These are phyloP conservation scores for Posidonia australis DNA, from an alignment of 106 monocot genomes.

Conservation along the genomic window DNA sequence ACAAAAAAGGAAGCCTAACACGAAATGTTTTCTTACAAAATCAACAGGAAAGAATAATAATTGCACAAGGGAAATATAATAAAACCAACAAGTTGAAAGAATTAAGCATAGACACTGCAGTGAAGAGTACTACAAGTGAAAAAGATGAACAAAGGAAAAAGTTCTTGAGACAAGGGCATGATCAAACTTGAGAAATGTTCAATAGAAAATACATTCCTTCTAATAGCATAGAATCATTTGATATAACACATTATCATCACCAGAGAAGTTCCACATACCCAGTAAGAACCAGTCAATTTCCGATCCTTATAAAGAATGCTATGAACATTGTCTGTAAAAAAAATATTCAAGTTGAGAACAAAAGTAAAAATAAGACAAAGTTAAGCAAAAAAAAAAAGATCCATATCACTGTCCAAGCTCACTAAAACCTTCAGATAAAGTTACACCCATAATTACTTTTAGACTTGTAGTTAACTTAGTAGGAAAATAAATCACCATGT, in stretches of 20 bases:
- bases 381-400: not conserved
- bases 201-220: not conserved
- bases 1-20: not conserved
- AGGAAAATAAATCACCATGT: not conserved
- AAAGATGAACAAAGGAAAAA: not conserved
- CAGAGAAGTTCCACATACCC: slow-evolving; percentile 39
- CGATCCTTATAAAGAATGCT: slow-evolving; percentile 65
- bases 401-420: too few relatives aligned
- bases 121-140: not conserved
- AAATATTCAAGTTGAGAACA: slow-evolving; percentile 1
- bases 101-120: too few relatives aligned
- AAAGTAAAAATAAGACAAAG: not conserved
- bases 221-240: not conserved
- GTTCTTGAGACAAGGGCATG: not conserved
- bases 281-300: slow-evolving; percentile 75
- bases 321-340: slow-evolving; percentile 69
- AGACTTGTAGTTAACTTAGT: too few relatives aligned
- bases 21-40: not conserved
- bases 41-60: too few relatives aligned
- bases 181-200: not conserved
- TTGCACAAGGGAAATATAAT: too few relatives aligned
- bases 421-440: too few relatives aligned
- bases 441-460: too few relatives aligned
- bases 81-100: too few relatives aligned
- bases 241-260: not conserved